Conservation (phyloP, 2,329 filamentous ascomycete species). For the Cadophora sp. region DNA sequence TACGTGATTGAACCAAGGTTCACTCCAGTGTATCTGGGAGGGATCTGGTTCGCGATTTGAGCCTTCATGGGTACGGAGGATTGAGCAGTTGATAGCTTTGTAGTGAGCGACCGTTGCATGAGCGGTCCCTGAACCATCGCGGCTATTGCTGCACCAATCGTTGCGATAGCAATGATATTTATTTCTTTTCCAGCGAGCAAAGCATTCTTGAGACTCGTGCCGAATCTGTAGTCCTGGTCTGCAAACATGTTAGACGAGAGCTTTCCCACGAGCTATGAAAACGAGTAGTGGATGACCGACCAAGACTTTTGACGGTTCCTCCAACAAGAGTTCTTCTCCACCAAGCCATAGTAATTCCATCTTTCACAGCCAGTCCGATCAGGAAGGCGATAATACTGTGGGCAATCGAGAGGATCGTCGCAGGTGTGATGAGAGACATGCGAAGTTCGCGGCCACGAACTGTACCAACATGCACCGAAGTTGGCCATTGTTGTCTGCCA, state of each 20-base stretch:
- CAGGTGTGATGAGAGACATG: conserved; percentile 1
- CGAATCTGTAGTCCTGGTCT: not conserved
- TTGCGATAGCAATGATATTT: not conserved
- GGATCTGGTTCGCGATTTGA: not conserved
- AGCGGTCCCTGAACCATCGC: not conserved
- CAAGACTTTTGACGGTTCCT: conserved; percentile 1
- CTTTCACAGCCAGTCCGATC: not conserved
- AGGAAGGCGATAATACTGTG: not conserved
- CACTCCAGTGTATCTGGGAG: not conserved
- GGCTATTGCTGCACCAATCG: not conserved
- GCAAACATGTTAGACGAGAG: not conserved
- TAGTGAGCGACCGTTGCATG: not conserved
- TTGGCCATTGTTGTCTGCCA: not conserved
- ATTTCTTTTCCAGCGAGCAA: not conserved
- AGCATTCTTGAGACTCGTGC: not conserved
- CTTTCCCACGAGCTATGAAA: not conserved
- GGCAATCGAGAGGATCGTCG: not conserved
- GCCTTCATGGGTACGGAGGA: not conserved
- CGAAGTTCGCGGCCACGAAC: not conserved
- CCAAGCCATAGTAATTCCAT: not conserved
- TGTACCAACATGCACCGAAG: not conserved
- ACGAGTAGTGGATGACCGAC: not conserved
- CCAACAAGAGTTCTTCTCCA: not conserved
- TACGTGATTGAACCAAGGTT: not conserved
- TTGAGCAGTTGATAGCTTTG: not conserved